Conservation (phyloP, 2,329 filamentous ascomycete species). For the Cladosporium sp. region DNA sequence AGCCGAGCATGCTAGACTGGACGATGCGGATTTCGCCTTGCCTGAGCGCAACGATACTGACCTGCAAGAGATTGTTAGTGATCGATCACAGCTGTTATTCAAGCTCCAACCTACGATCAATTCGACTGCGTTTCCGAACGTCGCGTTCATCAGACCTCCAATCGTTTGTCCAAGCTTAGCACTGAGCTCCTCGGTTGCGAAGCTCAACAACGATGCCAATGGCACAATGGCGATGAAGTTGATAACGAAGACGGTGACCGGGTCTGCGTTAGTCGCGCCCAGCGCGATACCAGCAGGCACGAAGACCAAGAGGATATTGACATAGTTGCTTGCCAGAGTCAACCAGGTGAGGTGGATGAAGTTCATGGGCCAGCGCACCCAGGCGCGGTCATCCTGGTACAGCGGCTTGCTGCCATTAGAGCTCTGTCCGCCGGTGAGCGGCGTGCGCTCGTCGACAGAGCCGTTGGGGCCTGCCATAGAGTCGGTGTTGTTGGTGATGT, state of each 20-base stretch:
- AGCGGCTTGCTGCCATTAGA: conserved; percentile 13
- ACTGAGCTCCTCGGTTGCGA: conserved; percentile 86
- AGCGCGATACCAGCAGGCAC: conserved; percentile 70
- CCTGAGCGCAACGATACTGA: conserved; percentile 84
- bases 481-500: conserved; percentile 9
- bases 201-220: conserved; percentile 79
- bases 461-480: conserved; percentile 7
- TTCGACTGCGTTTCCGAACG: conserved; percentile 64
- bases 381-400: conserved; percentile 28
- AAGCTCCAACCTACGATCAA: conserved; percentile 37
- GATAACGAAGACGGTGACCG: conserved; percentile 68
- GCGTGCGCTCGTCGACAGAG: conserved; percentile 24
- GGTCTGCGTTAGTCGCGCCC: conserved; percentile 58
- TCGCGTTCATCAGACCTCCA: conserved; percentile 83
- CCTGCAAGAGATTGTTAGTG: conserved; percentile 45
- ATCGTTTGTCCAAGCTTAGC: conserved; percentile 73
- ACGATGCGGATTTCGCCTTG: conserved; percentile 89
- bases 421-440: conserved; percentile 20
- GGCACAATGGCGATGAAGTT: conserved; percentile 95
- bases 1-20: conserved; percentile 96
- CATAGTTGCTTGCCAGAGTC: conserved; percentile 50
- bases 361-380: conserved; percentile 28
- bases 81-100: background rate
- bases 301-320: conserved; percentile 68
- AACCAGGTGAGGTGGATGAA: conserved; percentile 37